Percentiles rank a stretch among this genome's conserved stretches.
These are phyloP conservation scores for Pueraria montana DNA, from an alignment of 306 rosid species.

Conservation along the genomic window DNA sequence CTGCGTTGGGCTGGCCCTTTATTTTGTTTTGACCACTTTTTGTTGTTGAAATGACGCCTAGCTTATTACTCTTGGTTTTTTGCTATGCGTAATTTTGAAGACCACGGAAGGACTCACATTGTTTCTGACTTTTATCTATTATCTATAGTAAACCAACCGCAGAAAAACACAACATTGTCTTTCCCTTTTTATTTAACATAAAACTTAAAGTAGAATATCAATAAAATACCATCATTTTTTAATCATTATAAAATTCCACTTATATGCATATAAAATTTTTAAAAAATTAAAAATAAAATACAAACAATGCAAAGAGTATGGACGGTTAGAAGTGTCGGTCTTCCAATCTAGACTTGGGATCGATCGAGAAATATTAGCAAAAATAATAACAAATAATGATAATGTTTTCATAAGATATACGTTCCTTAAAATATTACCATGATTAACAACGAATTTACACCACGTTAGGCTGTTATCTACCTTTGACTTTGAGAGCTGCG, in stretches of 20 bases:
- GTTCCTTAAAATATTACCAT: conserved; percentile 11
- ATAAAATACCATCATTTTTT: background rate
- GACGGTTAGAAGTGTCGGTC: background rate
- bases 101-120: background rate
- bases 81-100: background rate
- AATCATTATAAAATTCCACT: background rate
- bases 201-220: too few relatives aligned
- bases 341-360: background rate
- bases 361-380: background rate
- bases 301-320: background rate
- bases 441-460: conserved; percentile 33
- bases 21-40: too few relatives aligned
- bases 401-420: background rate
- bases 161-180: too few relatives aligned
- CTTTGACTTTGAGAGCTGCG: background rate
- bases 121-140: background rate
- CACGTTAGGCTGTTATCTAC: background rate
- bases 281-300: background rate
- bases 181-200: too few relatives aligned
- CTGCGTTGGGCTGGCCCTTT: too few relatives aligned
- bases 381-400: background rate
- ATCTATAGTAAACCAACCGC: background rate
- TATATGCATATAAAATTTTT: background rate
- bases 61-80: background rate
- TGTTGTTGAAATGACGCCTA: too few relatives aligned